phyloP scores from a whole-genome alignment of 2,329 filamentous ascomycete genomes.

The Incumbomyces lentus region DNA sequence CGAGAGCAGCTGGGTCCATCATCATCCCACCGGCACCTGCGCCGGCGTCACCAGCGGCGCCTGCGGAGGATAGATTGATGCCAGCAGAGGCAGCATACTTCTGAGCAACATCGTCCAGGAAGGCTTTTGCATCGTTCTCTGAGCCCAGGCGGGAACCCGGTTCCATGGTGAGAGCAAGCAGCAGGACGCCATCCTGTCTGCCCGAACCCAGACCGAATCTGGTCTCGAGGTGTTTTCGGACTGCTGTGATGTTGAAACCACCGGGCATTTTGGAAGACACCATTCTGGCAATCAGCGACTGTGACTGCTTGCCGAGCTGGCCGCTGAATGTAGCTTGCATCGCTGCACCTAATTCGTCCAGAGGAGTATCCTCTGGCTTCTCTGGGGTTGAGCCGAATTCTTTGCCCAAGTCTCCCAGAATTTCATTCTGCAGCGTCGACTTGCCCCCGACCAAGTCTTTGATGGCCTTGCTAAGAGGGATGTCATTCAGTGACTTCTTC shows the following conservation, averaged over 20 bases:
- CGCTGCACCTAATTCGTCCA: slow-evolving; percentile 86
- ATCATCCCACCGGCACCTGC: slow-evolving; percentile 73
- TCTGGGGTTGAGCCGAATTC: slow-evolving; percentile 97
- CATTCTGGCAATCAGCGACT: slow-evolving; percentile 81
- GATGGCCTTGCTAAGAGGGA: slow-evolving; percentile 91
- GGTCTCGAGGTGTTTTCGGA: slow-evolving; percentile 89
- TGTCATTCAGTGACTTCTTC: slow-evolving; percentile 82
- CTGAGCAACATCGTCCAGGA: slow-evolving; percentile 76
- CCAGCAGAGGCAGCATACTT: slow-evolving; percentile 81
- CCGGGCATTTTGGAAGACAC: slow-evolving; percentile 99
- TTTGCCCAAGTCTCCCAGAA: slow-evolving; percentile 92
- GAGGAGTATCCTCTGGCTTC: slow-evolving; percentile 92
- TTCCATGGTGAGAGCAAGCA: slow-evolving; percentile 87
- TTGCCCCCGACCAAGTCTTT: slow-evolving; percentile 98
- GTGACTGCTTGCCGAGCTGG: slow-evolving; percentile 92
- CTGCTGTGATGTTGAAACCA: slow-evolving; percentile 95
- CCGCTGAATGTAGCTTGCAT: slow-evolving; percentile 99
- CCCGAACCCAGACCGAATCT: slow-evolving; percentile 81
- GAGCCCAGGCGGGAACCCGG: slow-evolving; percentile 78
- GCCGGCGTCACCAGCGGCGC: slow-evolving; percentile 60
- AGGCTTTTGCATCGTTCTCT: slow-evolving; percentile 83
- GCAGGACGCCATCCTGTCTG: slow-evolving; percentile 79
- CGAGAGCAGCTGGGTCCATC: slow-evolving; percentile 97
- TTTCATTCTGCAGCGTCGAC: slow-evolving; percentile 97
- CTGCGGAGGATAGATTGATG: slow-evolving; percentile 66